Percentiles rank a stretch among this genome's conserved stretches.
phyloP scores from a whole-genome alignment of 148 eudicot genomes.

The Rhododendron ovatum region DNA sequence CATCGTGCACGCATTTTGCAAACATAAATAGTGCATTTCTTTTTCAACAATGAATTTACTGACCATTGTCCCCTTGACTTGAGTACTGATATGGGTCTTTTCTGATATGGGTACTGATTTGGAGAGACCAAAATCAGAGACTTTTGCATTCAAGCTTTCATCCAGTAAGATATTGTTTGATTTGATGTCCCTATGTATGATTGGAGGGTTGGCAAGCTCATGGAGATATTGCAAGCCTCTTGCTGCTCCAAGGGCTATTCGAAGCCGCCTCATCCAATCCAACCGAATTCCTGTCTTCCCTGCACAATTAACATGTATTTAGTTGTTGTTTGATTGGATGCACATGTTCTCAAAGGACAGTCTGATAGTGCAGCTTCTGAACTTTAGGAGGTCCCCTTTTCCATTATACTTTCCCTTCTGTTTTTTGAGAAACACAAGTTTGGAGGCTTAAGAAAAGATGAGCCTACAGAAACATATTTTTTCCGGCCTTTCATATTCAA shows the following conservation, averaged over 20 bases:
- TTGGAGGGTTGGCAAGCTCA: slow-evolving; percentile 28
- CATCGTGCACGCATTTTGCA: neutral
- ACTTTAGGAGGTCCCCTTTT: neutral
- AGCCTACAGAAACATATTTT: neutral
- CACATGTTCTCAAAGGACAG: neutral
- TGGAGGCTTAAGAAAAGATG: neutral
- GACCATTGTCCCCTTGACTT: slow-evolving; percentile 31
- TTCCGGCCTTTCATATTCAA: neutral
- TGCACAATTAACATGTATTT: neutral
- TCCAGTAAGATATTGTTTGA: slow-evolving; percentile 24
- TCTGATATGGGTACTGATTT: slow-evolving; percentile 8
- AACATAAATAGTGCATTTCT: neutral
- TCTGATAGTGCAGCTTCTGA: neutral
- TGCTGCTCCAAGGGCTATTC: slow-evolving; percentile 20
- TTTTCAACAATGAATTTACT: neutral
- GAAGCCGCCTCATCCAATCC: slow-evolving; percentile 24
- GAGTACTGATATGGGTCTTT: slow-evolving; percentile 21
- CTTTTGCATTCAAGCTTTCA: slow-evolving; percentile 18
- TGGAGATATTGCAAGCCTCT: slow-evolving; percentile 26
- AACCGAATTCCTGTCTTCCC: slow-evolving; percentile 21
- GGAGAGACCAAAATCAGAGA: slow-evolving; percentile 27
- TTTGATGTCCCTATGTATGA: slow-evolving; percentile 24
- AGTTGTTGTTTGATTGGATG: neutral
- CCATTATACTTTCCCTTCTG: neutral
- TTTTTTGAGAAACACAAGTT: neutral